Conservation (phyloP, 139 green algal species). For the Yamagishiella unicocca region DNA sequence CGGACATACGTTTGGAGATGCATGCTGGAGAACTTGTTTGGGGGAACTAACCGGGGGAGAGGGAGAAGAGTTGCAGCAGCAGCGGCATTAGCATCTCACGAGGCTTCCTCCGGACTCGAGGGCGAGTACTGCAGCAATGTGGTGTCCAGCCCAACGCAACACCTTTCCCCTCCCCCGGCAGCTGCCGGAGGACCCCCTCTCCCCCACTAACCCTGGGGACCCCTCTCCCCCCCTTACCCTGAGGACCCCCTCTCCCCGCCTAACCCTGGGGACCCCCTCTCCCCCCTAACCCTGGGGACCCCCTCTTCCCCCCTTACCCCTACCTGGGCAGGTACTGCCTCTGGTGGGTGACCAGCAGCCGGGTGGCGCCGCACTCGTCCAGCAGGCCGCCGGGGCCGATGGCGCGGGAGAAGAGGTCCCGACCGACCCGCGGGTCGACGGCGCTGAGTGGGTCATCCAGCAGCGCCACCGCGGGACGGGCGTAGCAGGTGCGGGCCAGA, state of each 20-base stretch:
- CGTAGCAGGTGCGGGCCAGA: constrained; percentile 86
- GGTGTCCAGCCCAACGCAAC: no score
- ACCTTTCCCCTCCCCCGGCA: no score
- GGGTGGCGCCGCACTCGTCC: constrained; percentile 63
- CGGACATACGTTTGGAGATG: no score
- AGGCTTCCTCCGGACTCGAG: no score
- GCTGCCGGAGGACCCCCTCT: no score
- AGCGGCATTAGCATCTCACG: no score
- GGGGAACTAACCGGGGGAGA: no score
- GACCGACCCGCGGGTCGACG: constrained; percentile 87
- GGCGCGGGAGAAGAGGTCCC: constrained; percentile 76
- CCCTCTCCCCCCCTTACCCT: no score
- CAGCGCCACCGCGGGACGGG: constrained; percentile 72
- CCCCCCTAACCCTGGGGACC: not conserved
- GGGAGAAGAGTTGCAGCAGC: no score
- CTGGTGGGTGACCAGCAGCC: constrained; percentile 93
- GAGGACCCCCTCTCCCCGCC: not conserved
- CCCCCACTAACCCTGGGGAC: no score
- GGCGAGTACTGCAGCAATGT: no score
- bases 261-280: not conserved
- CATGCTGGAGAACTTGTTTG: no score
- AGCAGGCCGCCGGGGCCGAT: constrained; percentile 79
- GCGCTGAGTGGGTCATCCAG: constrained; percentile 92
- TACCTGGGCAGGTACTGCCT: constrained; percentile 84
- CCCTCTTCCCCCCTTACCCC: not conserved